Base-by-base conservation (phyloP, 225 moss, liverwort and hornwort species). In the Neckera pumila region DNA sequence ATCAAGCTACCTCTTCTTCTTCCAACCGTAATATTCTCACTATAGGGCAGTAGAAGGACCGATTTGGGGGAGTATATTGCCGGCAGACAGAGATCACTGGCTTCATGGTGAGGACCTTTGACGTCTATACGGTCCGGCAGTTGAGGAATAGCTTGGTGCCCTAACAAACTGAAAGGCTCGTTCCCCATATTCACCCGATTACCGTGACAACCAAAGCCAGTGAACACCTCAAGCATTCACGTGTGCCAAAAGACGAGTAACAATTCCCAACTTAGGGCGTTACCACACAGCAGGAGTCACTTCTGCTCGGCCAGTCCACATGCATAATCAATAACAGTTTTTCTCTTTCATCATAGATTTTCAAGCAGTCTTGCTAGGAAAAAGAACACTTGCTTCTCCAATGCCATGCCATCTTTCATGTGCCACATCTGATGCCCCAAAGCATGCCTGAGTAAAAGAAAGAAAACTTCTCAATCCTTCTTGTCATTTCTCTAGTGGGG, bases 141-240 rank as follows among this genome's bases (percentile, higher is more conserved):
- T 91, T 91, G 76, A 80, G 74, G 69, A 91, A 75, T 61, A 84
- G 69, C 75, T 84, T 84, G 33, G 59, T 86, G 86, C 71, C 86
- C 87, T 89, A 89, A 87, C 89, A 89, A 91, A 89, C 87, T 91
- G 87, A 84, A 84, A 89, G 38, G 87, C 61, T 75, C 81, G 80
- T 83, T 87, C 81, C 70, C 86, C 86, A 77, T 64, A 79, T 86
- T 89, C 91, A 89, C 86, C 89, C 83, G 83, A 89, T 49, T 71
- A 49, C 83, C 73, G 79, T 73, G 89, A 63, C 80, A 77, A 36
- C 74, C 77, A 82, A 80, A 58, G 60, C 18, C 81, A 90, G 70
- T 56, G 81, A 61, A 73, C 58, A 82, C 81, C 36, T 67, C 80
- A 72, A 83, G 51, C 61, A 64, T 63, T 74, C 81, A 90, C 66